A percentile compares a stretch with the other conserved stretches of the same genome.
Conservation (phyloP, 805 yeast species). For the Jamesozyma piceae region DNA sequence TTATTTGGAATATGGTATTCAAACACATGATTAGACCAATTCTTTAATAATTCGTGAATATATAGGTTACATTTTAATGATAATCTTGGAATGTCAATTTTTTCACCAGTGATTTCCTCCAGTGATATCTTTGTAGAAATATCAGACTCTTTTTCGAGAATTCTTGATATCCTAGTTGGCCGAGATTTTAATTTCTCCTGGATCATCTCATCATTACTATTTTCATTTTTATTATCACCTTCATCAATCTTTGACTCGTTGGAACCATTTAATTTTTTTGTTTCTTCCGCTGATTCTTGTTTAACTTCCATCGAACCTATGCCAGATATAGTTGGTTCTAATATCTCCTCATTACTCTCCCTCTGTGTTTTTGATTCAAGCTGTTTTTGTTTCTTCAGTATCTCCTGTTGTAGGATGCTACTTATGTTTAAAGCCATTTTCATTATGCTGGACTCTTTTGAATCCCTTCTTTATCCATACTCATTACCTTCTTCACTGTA, state of each 20-base stretch:
- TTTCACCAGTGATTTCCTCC: constrained; percentile 24
- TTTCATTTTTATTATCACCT: background rate
- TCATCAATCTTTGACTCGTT: background rate
- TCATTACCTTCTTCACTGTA: too few relatives aligned
- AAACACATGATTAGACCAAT: constrained; percentile 30
- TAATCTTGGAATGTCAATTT: constrained; percentile 29
- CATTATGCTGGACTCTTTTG: too few relatives aligned
- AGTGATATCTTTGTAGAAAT: constrained; percentile 23
- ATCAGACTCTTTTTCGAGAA: constrained; percentile 9
- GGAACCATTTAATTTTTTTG: background rate
- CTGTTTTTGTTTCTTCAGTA: constrained; percentile 34
- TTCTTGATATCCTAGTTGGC: background rate
- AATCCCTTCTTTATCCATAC: too few relatives aligned
- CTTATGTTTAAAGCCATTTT: constrained; percentile 29
- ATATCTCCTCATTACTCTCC: background rate
- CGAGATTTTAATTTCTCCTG: background rate
- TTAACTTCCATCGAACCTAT: background rate
- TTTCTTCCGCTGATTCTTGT: background rate
- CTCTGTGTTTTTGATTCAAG: background rate
- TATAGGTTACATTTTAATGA: constrained; percentile 37
- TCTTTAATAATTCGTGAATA: constrained; percentile 28
- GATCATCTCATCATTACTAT: background rate
- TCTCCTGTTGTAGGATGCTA: constrained; percentile 38
- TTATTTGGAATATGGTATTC: constrained; percentile 11
- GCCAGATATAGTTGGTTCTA: background rate